Conservation (phyloP, 179 eudicot genomes). For the Patellifolia procumbens region DNA sequence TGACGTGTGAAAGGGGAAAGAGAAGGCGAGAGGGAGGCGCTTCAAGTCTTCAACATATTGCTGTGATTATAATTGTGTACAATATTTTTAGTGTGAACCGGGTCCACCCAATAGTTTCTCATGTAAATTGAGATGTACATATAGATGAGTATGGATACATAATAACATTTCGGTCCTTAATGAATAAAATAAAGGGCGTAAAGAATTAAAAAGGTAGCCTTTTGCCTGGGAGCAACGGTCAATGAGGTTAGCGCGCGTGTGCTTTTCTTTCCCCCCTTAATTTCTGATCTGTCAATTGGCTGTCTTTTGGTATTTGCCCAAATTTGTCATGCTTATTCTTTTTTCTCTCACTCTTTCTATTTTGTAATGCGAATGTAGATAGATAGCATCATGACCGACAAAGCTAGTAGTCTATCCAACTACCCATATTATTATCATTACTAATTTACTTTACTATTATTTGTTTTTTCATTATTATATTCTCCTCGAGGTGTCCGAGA, state of each 20-base stretch:
- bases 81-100: too few relatives aligned
- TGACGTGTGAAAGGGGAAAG: too few relatives aligned
- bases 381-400: constrained; percentile 30
- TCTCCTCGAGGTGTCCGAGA: too few relatives aligned
- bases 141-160: neutral
- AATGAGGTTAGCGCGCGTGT: constrained; percentile 33
- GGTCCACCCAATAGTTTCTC: too few relatives aligned
- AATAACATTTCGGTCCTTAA: neutral
- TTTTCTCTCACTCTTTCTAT: neutral
- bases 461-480: too few relatives aligned
- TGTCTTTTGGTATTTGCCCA: constrained; percentile 27
- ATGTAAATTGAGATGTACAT: too few relatives aligned
- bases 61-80: too few relatives aligned
- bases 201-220: neutral
- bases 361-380: constrained; percentile 11
- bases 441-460: neutral
- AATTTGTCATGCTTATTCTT: neutral
- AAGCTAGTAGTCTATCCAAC: too few relatives aligned
- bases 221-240: constrained; percentile 33
- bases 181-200: too few relatives aligned
- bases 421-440: too few relatives aligned
- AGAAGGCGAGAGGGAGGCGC: too few relatives aligned
- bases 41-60: too few relatives aligned
- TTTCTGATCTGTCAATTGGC: constrained; percentile 42
- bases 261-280: neutral